Conservation (phyloP, 495 filamentous ascomycete species). For the Talaromyces nanjingensis region DNA sequence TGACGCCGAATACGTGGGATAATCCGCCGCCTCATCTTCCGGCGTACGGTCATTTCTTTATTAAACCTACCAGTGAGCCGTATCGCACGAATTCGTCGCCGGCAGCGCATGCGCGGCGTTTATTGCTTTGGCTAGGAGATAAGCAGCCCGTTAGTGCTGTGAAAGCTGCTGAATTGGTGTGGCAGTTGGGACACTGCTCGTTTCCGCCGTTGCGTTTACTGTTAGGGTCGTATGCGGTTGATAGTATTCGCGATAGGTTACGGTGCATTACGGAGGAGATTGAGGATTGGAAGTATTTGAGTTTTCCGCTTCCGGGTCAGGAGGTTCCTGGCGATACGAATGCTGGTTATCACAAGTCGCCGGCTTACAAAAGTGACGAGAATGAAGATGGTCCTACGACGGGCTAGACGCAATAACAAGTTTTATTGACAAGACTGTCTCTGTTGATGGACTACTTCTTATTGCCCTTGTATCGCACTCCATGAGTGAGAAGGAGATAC, state of each 20-base stretch:
- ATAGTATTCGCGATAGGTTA: constrained; percentile 85
- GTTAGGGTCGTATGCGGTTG: constrained; percentile 87
- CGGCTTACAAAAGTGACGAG: constrained; percentile 9
- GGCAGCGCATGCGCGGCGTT: constrained; percentile 80
- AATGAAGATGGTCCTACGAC: constrained; percentile 10
- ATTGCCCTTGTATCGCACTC: constrained; percentile 32
- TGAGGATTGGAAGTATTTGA: constrained; percentile 83
- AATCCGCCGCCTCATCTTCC: constrained; percentile 44
- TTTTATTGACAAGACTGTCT: not conserved
- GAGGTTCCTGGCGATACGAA: constrained; percentile 4
- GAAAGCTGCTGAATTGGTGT: constrained; percentile 90
- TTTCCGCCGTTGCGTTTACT: constrained; percentile 83
- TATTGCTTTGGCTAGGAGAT: constrained; percentile 93
- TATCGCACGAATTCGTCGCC: constrained; percentile 73
- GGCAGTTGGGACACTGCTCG: constrained; percentile 90
- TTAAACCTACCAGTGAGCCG: constrained; percentile 75
- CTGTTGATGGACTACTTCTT: not conserved
- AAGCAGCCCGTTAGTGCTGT: constrained; percentile 87
- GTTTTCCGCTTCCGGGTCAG: constrained; percentile 40
- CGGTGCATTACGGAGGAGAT: constrained; percentile 90
- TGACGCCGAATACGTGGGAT: constrained; percentile 18
- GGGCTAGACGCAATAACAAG: not conserved
- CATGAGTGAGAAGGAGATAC: constrained; percentile 47
- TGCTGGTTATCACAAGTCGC: not conserved
- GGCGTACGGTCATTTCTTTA: constrained; percentile 84